A percentile compares a stretch with the other conserved stretches of the same genome.
phyloP scores from a whole-genome alignment of 2,329 filamentous ascomycete species.

The Alternaria viburni region DNA sequence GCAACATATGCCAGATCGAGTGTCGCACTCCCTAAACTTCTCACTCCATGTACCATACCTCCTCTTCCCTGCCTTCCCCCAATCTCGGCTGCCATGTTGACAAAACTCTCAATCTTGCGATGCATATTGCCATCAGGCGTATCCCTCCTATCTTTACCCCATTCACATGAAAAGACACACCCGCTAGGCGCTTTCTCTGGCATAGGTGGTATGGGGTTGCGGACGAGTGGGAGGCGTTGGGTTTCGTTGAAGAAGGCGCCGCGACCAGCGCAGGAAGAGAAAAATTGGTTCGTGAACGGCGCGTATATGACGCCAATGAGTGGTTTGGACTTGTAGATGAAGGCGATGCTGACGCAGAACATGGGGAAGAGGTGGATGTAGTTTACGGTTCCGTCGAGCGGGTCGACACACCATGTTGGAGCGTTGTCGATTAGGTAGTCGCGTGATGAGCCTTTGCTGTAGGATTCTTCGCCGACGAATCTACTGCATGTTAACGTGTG shows the following conservation, averaged over 20 bases:
- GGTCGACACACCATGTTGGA: slow-evolving; percentile 79
- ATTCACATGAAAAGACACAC: slow-evolving; percentile 77
- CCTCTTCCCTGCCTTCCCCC: slow-evolving; percentile 69
- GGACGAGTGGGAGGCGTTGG: slow-evolving; percentile 67
- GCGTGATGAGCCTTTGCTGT: slow-evolving; percentile 70
- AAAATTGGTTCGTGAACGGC: slow-evolving; percentile 72
- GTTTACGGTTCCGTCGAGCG: slow-evolving; percentile 80
- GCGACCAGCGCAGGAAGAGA: slow-evolving; percentile 68
- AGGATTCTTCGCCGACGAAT: slow-evolving; percentile 79
- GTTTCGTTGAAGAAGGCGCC: slow-evolving; percentile 74
- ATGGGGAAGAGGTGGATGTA: slow-evolving; percentile 81
- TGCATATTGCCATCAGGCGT: slow-evolving; percentile 70
- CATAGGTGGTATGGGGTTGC: slow-evolving; percentile 67
- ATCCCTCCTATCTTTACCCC: slow-evolving; percentile 79
- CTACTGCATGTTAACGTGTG: slow-evolving; percentile 46
- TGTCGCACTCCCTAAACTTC: slow-evolving; percentile 75
- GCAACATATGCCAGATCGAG: slow-evolving; percentile 77
- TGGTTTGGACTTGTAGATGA: slow-evolving; percentile 65
- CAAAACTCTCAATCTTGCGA: slow-evolving; percentile 75
- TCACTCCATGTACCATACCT: slow-evolving; percentile 79
- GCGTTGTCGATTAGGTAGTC: slow-evolving; percentile 69
- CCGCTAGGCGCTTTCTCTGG: slow-evolving; percentile 69
- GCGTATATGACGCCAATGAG: slow-evolving; percentile 75
- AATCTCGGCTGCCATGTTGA: slow-evolving; percentile 75
- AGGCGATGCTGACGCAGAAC: slow-evolving; percentile 80